Evolutionary conservation across 1,139 yeast genomes (phyloP), one percentile per base, ranked within the genome.

Genomic region (Zygoascus hellenicus): DNA sequence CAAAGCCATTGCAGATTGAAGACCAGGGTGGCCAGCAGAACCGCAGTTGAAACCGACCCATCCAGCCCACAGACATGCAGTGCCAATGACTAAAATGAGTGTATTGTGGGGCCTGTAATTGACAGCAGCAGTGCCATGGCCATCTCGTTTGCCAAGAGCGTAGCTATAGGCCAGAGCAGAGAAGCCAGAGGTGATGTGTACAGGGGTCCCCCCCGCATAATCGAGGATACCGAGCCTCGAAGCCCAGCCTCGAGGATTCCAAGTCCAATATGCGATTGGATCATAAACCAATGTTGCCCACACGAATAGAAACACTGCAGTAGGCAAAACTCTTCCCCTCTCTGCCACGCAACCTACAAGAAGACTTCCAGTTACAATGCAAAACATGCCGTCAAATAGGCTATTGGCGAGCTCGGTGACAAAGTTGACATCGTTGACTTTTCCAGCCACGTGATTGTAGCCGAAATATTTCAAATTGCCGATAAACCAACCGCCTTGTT

Each of bases 41-140:
- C 90, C 88, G 11, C 95, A 88, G 62, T 88, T 88, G 73, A 88
- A 88, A 32, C 92, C 87, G 50, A 87, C 71, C 96, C 96, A 88
- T 9, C 96, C 96, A 50, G 82, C 77, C 71, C 83, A 80, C 60
- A 72, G 58, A 45, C 75, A 63, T 13, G 74, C 64, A 0, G 85
- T 76, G 13, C 88, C 88, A 22, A 79, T 56, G 0, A 80, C 67
- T 19, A 81, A 76, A 41, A 62, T 47, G 9, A 58, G 38, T 3
- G 62, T 52, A 29, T 60, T 61, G 43, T 54, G 58, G n/a, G 68
- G 67, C 42, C 58, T 55, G 31, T 16, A 78, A 19, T 55, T 51
- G 22, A 54, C 48, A 9, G 48, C 51, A 10, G 54, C 49, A 10
- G 54, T 49, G 3, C 54, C 59, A 36, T 54, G 59, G 6, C 58